Conservation (phyloP, 2,329 filamentous ascomycete genomes). For the Rugonectria rugulosa region DNA sequence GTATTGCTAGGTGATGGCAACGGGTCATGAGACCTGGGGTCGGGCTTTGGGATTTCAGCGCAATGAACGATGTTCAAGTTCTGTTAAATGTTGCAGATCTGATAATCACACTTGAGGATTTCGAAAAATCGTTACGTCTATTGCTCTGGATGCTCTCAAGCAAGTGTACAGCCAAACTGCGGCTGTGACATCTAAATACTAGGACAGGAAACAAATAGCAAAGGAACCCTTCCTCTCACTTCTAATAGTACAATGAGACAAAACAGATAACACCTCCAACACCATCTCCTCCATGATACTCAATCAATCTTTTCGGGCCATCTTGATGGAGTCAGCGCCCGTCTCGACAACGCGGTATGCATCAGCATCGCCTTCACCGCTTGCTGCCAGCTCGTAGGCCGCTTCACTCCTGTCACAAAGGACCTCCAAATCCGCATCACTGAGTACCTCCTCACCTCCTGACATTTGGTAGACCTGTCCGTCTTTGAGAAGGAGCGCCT, state of each 20-base stretch:
- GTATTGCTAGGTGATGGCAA: too few species aligned
- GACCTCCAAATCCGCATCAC: constrained; percentile 77
- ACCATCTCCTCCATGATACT: background rate
- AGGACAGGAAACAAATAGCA: constrained; percentile 4
- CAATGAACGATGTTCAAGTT: too few species aligned
- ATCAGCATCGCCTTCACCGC: constrained; percentile 75
- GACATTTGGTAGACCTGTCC: constrained; percentile 70
- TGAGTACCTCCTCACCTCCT: constrained; percentile 72
- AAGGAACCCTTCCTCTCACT: constrained; percentile 19
- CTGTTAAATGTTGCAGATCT: too few species aligned
- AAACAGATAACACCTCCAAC: background rate
- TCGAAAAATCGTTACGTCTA: too few species aligned
- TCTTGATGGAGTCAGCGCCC: constrained; percentile 60
- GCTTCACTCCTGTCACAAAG: constrained; percentile 77
- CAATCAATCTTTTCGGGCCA: constrained; percentile 39
- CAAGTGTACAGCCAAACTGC: background rate
- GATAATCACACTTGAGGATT: background rate
- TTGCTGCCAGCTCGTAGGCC: constrained; percentile 75
- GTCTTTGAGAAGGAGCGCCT: constrained; percentile 71
- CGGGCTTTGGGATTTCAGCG: too few species aligned
- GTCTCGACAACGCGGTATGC: constrained; percentile 84
- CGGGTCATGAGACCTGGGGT: too few species aligned
- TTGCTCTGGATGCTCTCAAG: background rate
- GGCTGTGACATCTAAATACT: background rate
- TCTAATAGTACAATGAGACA: constrained; percentile 6